phyloP scores from a whole-genome alignment of 805 yeast species.

The Millerozyma miso region DNA sequence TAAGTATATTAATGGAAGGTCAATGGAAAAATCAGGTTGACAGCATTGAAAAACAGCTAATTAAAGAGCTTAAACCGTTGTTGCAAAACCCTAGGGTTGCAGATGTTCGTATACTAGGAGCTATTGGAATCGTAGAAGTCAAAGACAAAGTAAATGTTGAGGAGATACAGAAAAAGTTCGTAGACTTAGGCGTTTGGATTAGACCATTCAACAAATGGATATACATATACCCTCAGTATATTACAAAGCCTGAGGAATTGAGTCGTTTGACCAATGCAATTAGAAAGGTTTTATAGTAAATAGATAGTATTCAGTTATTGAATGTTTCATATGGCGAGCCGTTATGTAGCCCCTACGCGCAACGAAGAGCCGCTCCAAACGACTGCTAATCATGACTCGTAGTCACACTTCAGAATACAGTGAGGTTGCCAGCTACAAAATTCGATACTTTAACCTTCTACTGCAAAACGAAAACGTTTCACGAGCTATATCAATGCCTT shows the following conservation, averaged over 20 bases:
- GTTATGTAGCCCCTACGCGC: too few relatives aligned
- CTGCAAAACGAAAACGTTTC: too few relatives aligned
- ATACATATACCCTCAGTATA: conserved; percentile 4
- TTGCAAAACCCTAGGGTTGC: neutral
- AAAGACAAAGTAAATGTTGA: conserved; percentile 1
- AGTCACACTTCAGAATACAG: neutral
- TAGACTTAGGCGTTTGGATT: conserved; percentile 4
- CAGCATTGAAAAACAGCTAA: conserved; percentile 13
- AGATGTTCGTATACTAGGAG: conserved; percentile 3
- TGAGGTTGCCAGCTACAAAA: too few relatives aligned
- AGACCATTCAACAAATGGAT: conserved; percentile 3
- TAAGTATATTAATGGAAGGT: conserved; percentile 16
- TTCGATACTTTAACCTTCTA: too few relatives aligned
- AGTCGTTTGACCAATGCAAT: neutral
- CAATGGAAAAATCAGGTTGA: conserved; percentile 9
- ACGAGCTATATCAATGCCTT: too few relatives aligned
- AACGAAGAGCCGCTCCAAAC: too few relatives aligned
- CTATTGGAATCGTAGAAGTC: conserved; percentile 3
- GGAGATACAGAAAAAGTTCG: conserved; percentile 1
- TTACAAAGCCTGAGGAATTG: neutral
- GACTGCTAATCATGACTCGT: neutral
- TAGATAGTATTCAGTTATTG: too few relatives aligned
- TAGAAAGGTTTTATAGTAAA: neutral
- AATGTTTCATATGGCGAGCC: too few relatives aligned
- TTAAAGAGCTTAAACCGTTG: conserved; percentile 1